Conservation (phyloP, 208 protist species). For the Sergeia podlipaevii region DNA sequence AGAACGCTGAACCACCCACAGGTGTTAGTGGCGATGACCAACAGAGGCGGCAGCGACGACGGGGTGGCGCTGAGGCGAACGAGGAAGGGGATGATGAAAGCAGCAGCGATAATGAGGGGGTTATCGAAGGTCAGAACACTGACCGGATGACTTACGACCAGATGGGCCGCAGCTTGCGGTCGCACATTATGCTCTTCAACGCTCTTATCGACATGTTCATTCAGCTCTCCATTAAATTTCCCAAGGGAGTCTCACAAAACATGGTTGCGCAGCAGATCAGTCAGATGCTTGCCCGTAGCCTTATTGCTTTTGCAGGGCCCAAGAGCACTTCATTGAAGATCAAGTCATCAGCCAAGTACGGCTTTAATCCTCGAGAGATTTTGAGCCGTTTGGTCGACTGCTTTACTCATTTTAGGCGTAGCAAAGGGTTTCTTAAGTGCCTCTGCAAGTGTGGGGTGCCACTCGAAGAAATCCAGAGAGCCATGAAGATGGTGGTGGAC, state of each 20-base stretch:
- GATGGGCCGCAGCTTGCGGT: conserved; percentile 59
- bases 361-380: conserved; percentile 76
- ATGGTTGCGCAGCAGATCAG: conserved; percentile 86
- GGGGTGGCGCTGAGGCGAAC: neutral
- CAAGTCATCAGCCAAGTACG: conserved; percentile 68
- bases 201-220: conserved; percentile 85
- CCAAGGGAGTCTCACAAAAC: conserved; percentile 81
- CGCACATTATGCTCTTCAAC: conserved; percentile 73
- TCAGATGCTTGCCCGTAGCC: conserved; percentile 81
- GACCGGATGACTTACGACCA: conserved; percentile 61
- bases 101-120: conserved; percentile 34
- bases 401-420: conserved; percentile 70
- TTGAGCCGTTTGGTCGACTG: conserved; percentile 75
- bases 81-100: conserved; percentile 34
- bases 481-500: conserved; percentile 53
- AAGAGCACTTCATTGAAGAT: conserved; percentile 81
- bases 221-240: conserved; percentile 70
- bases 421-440: conserved; percentile 66
- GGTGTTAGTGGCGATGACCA: neutral
- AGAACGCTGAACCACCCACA: conserved; percentile 28
- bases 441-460: conserved; percentile 78
- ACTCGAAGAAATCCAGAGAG: conserved; percentile 38
- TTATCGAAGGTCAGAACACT: conserved; percentile 5
- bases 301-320: conserved; percentile 75
- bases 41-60: conserved; percentile 5